Base-by-base conservation (phyloP, 306 rosid species). In the Gillenia trifoliata region DNA sequence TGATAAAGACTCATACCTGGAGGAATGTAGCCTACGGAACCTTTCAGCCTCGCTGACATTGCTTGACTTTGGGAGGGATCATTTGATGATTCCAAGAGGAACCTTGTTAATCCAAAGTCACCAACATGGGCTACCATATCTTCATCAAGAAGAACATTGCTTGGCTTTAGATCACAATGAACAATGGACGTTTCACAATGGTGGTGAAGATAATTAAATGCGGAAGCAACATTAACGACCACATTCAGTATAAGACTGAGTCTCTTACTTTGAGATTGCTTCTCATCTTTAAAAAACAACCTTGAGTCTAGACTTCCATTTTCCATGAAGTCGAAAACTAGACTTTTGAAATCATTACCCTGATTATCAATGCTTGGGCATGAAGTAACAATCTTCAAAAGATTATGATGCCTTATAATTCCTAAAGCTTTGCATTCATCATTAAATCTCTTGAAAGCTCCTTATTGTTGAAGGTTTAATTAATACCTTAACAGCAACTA, bases 401-500 rank as follows among this genome's bases (percentile, higher is more conserved):
- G 90, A 75, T 86, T 86, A 0, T 77, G 72, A 59, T 86, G 88
- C 40, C 83, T 72, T 30, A 67, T 79, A 52, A 30, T 52, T 67
- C 83, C 70, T 3, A 83, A 34, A 16, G 77, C 86, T 22, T 26
- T 66, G 70, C 90, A 84, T 77, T 86, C 86, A 2, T 71, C 73
- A 4, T 77, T 54, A 71, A 86, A 86, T 29, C 88, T 83, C 36
- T 76, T 84, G 8, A 52, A 79, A 55, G 86, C 86, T 59, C 86
- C 88, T 34, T 25, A 72, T 56, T 73, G 77, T 79, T 77, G 64
- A 74, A 86, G 84, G 75, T 86, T 73, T n/a, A 84, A 59, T 73
- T n/a, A 84, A 59, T n/a, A 86, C 88, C 74, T 86, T 86, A 30
- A 84, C 29, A 11, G 83, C 88, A 8, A 81, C 70, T 23, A 25